Base-by-base conservation (phyloP, 2,329 filamentous ascomycete species). In the Colletotrichum agaves region DNA sequence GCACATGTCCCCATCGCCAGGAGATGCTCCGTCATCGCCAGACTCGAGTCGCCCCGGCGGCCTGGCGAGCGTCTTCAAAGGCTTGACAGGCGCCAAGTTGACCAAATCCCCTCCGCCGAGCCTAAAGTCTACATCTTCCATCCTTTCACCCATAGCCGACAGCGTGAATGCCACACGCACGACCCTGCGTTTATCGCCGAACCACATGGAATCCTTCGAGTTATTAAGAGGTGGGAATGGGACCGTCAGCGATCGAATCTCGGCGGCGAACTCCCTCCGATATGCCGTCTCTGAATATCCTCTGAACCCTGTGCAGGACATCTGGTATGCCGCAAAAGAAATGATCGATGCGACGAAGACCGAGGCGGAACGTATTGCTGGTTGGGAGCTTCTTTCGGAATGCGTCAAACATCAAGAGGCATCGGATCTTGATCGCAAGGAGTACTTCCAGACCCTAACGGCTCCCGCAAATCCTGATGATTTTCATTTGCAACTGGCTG, bases 281-380 rank as follows among this genome's bases (percentile, higher is more conserved):
- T 78, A 83, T 72, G 82, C 85, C 64, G 82, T 91, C 37, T 78
- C 83, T 35, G 87, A 90, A 70, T 88, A 87, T 72, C 86, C 88
- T 5, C 78, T 90, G 31, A 85, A 84, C 64, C 84, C 86, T 5
- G 84, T 89, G 12, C 80, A 87, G 55, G 85, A 88, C 50, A 89
- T 92, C 63, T 92, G 90, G 88, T 85, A 88, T 70, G 87, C 88
- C 13, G 88, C 84, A 50, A 90, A 89, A 74, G 89, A 91, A 72
- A 80, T 92, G 66, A 88, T 91, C 66, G 83, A 90, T 31, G 78
- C 84, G 6, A 76, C 79, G 21, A 89, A 90, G 61, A 77, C 87
- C n/a, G 75, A 75, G 4, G 76, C 83, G 31, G 84, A 85, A 70
- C 85, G 90, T 27, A 78, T 79, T 55, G 85, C 87, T n/a, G 90